phyloP scores from a whole-genome alignment of 2,329 filamentous ascomycete species.

The Ophidiomyces ophidiicola region DNA sequence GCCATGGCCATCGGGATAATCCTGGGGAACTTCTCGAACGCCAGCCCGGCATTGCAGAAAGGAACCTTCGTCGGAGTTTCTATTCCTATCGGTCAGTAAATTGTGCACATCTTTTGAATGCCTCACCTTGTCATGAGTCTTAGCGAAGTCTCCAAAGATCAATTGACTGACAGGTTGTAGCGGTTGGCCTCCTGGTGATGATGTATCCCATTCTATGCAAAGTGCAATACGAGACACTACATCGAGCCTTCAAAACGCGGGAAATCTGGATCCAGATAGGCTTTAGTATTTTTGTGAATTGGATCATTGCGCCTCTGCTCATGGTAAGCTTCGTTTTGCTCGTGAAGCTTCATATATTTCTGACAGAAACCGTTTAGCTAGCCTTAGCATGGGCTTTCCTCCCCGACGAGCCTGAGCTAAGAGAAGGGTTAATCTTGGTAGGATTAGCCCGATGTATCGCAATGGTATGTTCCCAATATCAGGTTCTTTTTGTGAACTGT shows the following conservation, averaged over 20 bases:
- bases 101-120: conserved; percentile 13
- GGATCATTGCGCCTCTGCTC: conserved; percentile 67
- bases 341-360: background rate
- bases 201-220: conserved; percentile 92
- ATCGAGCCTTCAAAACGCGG: conserved; percentile 49
- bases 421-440: conserved; percentile 64
- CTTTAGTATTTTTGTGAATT: conserved; percentile 67
- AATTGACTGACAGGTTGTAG: conserved; percentile 30
- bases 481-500: background rate
- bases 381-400: conserved; percentile 41
- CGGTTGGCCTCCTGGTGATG: conserved; percentile 73
- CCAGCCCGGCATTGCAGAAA: conserved; percentile 51
- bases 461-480: conserved; percentile 49
- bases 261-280: conserved; percentile 65
- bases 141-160: background rate
- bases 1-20: conserved; percentile 66
- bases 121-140: conserved; percentile 17
- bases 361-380: conserved; percentile 30
- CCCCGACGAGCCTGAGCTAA: conserved; percentile 38
- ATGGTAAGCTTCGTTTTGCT: conserved; percentile 47
- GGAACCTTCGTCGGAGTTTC: conserved; percentile 62
- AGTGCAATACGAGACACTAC: conserved; percentile 64
- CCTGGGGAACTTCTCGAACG: conserved; percentile 57
- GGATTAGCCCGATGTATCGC: conserved; percentile 78
- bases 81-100: conserved; percentile 48